A percentile compares a stretch with the other conserved stretches of the same genome.
Evolutionary conservation across 1,139 yeast species (phyloP).

Genomic region (Diutina ranongensis): DNA sequence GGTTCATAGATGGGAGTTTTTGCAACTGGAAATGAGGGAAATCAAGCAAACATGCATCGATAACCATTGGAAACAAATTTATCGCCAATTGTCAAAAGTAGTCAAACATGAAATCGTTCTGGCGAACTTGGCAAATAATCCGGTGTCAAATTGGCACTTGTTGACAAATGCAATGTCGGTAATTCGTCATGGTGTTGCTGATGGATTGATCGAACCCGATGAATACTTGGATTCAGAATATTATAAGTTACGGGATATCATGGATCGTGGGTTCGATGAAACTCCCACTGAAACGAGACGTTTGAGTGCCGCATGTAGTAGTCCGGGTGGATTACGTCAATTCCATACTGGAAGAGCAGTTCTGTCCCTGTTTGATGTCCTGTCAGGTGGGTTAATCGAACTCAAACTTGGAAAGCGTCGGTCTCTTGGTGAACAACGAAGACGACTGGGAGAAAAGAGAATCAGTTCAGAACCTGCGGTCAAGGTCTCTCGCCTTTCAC

Average conservation of each 20-base stretch:
- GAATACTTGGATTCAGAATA: neutral
- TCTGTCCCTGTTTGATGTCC: neutral
- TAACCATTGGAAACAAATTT: neutral
- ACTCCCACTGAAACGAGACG: neutral
- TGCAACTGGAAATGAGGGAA: neutral
- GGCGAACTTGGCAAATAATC: neutral
- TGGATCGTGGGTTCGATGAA: neutral
- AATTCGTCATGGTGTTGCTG: neutral
- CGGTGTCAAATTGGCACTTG: neutral
- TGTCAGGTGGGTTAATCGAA: neutral
- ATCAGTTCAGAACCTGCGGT: neutral
- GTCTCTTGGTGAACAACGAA: neutral
- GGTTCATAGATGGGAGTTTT: constrained; percentile 1
- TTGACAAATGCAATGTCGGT: neutral
- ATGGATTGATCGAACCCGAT: neutral
- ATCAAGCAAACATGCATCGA: neutral
- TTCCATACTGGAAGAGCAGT: constrained; percentile 1
- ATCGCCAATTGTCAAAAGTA: neutral
- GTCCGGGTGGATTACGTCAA: constrained; percentile 6
- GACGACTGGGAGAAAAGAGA: constrained; percentile 3
- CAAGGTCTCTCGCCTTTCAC: neutral
- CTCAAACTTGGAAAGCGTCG: neutral
- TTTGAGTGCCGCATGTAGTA: neutral
- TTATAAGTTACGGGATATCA: neutral
- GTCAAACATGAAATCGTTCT: neutral